Percentiles rank a stretch among this genome's conserved stretches.
These are phyloP conservation scores for Hypericum androsaemum DNA, from an alignment of 345 rosid genomes.

Conservation along the genomic window DNA sequence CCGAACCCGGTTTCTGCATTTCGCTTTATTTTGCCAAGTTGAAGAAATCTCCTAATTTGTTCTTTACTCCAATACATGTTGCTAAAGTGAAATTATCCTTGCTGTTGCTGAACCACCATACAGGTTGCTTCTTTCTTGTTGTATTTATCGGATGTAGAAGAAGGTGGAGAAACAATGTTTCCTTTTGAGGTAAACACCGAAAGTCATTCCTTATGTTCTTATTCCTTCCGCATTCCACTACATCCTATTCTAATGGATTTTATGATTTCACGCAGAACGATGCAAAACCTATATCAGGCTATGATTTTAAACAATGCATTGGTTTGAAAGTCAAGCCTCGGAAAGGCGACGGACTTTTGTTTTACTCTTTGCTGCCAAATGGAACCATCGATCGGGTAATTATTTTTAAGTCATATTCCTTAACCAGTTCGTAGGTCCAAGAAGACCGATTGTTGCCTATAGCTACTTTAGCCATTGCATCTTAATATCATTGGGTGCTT, in stretches of 20 bases:
- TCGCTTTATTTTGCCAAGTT: too few species aligned
- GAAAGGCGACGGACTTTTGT: conserved; percentile 64
- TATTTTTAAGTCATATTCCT: not conserved
- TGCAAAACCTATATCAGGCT: conserved; percentile 22
- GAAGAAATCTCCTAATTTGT: too few species aligned
- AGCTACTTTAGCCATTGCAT: too few species aligned
- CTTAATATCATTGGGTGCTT: too few species aligned
- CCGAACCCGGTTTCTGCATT: too few species aligned
- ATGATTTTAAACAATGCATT: conserved; percentile 49
- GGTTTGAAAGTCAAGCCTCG: conserved; percentile 75
- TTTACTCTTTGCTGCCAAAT: conserved; percentile 49
- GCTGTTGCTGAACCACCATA: conserved; percentile 9
- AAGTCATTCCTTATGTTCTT: conserved; percentile 5
- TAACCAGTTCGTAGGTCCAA: too few species aligned
- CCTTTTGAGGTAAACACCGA: conserved; percentile 52
- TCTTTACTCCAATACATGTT: not conserved
- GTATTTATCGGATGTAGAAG: conserved; percentile 61
- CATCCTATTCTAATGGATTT: not conserved
- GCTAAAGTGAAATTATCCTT: conserved; percentile 1
- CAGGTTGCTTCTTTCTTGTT: conserved; percentile 61
- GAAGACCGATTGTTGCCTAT: not conserved
- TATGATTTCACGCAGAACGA: conserved; percentile 33
- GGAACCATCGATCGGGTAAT: conserved; percentile 65
- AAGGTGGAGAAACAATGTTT: conserved; percentile 82
- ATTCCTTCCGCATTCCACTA: not conserved